Evolutionary conservation across 2,329 filamentous ascomycete genomes (phyloP), one percentile per base, ranked within the genome.

Genomic region (Ophiostoma sp.): DNA sequence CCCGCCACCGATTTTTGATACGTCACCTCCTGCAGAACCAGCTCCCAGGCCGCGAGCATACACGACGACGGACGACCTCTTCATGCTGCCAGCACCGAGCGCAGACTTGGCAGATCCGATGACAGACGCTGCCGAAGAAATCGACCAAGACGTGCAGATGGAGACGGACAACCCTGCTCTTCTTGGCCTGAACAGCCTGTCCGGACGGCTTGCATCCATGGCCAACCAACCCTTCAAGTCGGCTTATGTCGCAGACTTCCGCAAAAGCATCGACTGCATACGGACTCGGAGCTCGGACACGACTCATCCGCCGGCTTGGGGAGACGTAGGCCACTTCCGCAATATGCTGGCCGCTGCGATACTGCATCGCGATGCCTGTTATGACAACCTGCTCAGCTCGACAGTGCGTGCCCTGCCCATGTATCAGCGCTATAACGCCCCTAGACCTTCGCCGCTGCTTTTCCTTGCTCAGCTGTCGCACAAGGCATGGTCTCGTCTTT

Each of bases 401-500:
- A 60, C 55, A 38, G 8, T 18, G 7, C 9, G 8, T 14, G 12
- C 8, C 47, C 52, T 9, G 40, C 66, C 8, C 45, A 47, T 5
- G 6, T 64, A 44, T 45, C 38, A 11, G 16, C 45, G 27, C 11
- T 64, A 9, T 75, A 78, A 0, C 73, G 78, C 11, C 12, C 79
- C 0, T 76, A 75, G 0, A 76, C 77, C 0, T 38, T 60, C 55
- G 9, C 27, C 55, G 12, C 55, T 72, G 0, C 76, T 80, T 14
- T 74, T 81, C 49, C 72, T 82, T 0, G 74, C 75, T 41, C 76
- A 75, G 6, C 75, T 81, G 0, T 74, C 70, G 16, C 73, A 69
- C 1, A 55, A 70, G 0, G 65, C 71, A 2, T 79, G 76, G 76
- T 1, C 27, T 4, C n/a, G 62, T 2, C 73, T 81, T 0, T 70